phyloP scores from a whole-genome alignment of 495 filamentous ascomycete genomes.

The Thermothielavioides terrestris region DNA sequence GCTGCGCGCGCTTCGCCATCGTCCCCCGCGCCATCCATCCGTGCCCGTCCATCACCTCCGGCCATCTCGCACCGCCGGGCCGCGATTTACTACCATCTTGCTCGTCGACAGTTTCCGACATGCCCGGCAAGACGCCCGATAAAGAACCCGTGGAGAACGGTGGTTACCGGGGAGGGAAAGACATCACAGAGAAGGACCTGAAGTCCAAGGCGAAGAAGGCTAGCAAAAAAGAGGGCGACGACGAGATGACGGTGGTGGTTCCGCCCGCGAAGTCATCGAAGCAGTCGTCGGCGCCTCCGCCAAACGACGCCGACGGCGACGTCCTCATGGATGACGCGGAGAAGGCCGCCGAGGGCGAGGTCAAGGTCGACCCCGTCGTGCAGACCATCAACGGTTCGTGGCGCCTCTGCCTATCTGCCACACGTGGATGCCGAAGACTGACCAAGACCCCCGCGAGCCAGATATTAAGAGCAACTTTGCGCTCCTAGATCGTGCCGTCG shows the following conservation, averaged over 20 bases:
- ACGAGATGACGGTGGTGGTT: slow-evolving; percentile 82
- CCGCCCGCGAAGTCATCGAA: slow-evolving; percentile 66
- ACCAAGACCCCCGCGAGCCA: slow-evolving; percentile 26
- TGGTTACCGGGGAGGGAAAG: slow-evolving; percentile 64
- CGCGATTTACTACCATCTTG: not conserved
- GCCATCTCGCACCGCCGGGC: slow-evolving; percentile 18
- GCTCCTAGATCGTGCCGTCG: slow-evolving; percentile 83
- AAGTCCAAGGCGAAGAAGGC: slow-evolving; percentile 60
- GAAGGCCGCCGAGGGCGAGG: slow-evolving; percentile 46
- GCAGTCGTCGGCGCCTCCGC: slow-evolving; percentile 48
- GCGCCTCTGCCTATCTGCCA: not conserved
- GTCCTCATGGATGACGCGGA: slow-evolving; percentile 63
- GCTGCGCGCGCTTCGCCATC: slow-evolving; percentile 13
- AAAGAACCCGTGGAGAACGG: slow-evolving; percentile 67
- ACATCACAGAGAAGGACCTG: slow-evolving; percentile 71
- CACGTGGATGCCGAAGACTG: slow-evolving; percentile 6
- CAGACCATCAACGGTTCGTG: slow-evolving; percentile 44
- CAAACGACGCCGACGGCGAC: slow-evolving; percentile 61
- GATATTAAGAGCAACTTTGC: slow-evolving; percentile 92
- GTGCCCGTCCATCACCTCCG: slow-evolving; percentile 16
- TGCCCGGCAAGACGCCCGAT: slow-evolving; percentile 62
- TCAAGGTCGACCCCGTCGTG: slow-evolving; percentile 59
- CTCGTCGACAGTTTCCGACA: slow-evolving; percentile 25
- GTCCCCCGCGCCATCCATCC: slow-evolving; percentile 7
- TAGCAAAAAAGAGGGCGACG: slow-evolving; percentile 49